Conservation (phyloP, 1,284 basidiomycete genomes). For the Apiotrichum veenhuisii region DNA sequence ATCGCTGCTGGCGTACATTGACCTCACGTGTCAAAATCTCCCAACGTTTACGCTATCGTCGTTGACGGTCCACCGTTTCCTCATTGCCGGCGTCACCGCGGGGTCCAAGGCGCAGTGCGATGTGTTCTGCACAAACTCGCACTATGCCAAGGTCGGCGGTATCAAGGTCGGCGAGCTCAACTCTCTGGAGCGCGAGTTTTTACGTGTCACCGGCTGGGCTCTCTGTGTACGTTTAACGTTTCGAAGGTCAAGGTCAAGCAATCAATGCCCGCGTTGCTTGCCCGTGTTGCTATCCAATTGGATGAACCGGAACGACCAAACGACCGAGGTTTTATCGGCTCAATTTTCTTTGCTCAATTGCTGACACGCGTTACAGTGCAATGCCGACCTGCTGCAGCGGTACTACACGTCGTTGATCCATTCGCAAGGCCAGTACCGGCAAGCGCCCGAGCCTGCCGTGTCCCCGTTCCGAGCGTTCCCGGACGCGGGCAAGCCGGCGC, state of each 20-base stretch:
- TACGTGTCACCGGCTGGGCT: conserved; percentile 83
- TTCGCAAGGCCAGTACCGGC: conserved; percentile 45
- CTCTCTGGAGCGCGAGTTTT: conserved; percentile 84
- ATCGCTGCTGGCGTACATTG: conserved; percentile 87
- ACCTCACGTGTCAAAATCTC: conserved; percentile 80
- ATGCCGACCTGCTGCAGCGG: conserved; percentile 46
- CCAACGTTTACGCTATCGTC: conserved; percentile 86
- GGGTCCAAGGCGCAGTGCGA: conserved; percentile 89
- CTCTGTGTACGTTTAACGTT: conserved; percentile 68
- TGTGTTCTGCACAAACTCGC: conserved; percentile 83
- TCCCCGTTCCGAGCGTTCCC: conserved; percentile 45
- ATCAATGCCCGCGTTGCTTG: no score
- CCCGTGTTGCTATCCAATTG: neutral
- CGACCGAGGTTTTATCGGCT: no score
- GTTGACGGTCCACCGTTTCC: conserved; percentile 90
- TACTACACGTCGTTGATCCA: conserved; percentile 51
- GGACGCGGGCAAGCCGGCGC: conserved; percentile 8
- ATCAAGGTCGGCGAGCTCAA: conserved; percentile 85
- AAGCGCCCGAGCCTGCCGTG: conserved; percentile 33
- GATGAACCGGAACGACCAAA: conserved; percentile 11
- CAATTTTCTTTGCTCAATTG: no score
- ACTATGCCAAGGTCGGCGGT: conserved; percentile 91
- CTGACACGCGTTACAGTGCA: conserved; percentile 36
- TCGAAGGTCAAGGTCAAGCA: no score
- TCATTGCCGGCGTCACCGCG: conserved; percentile 82